Conservation (phyloP, 257 asterid genomes). For the Osmanthus fragrans region DNA sequence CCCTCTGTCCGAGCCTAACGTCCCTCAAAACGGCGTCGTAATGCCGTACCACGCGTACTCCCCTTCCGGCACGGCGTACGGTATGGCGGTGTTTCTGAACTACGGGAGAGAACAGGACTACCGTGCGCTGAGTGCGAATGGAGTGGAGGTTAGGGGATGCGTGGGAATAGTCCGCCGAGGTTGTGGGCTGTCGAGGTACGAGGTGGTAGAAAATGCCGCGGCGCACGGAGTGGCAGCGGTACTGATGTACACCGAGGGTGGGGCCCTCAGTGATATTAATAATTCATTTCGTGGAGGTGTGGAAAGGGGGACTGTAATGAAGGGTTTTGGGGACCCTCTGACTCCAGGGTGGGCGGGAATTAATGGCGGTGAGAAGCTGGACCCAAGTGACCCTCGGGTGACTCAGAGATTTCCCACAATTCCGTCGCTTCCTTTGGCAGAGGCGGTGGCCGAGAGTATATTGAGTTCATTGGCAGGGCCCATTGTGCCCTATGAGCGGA, state of each 20-base stretch:
- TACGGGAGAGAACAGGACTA: slow-evolving; percentile 79
- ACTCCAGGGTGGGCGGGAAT: slow-evolving; percentile 85
- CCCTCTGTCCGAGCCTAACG: slow-evolving; percentile 50
- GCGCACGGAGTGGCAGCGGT: slow-evolving; percentile 78
- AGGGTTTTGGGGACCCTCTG: slow-evolving; percentile 91
- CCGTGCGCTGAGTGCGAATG: slow-evolving; percentile 42
- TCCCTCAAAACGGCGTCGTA: slow-evolving; percentile 41
- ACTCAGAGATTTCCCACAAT: slow-evolving; percentile 57
- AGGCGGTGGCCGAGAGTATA: slow-evolving; percentile 60
- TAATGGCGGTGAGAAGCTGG: slow-evolving; percentile 63
- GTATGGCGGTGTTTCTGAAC: slow-evolving; percentile 65
- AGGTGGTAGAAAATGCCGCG: slow-evolving; percentile 71
- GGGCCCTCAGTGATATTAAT: slow-evolving; percentile 6
- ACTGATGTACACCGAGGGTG: slow-evolving; percentile 83
- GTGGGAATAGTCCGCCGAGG: slow-evolving; percentile 84
- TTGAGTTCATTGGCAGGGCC: slow-evolving; percentile 58
- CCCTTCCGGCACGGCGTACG: slow-evolving; percentile 79
- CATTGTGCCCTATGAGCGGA: slow-evolving; percentile 56
- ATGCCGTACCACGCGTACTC: slow-evolving; percentile 87
- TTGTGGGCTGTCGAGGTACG: slow-evolving; percentile 67
- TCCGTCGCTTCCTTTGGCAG: slow-evolving; percentile 87
- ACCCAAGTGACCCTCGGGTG: slow-evolving; percentile 50
- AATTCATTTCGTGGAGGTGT: slow-evolving; percentile 52
- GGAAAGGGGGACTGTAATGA: slow-evolving; percentile 94
- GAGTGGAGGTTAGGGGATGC: slow-evolving; percentile 66